phyloP scores from a whole-genome alignment of 257 asterid species.

The Perilla frutescens region DNA sequence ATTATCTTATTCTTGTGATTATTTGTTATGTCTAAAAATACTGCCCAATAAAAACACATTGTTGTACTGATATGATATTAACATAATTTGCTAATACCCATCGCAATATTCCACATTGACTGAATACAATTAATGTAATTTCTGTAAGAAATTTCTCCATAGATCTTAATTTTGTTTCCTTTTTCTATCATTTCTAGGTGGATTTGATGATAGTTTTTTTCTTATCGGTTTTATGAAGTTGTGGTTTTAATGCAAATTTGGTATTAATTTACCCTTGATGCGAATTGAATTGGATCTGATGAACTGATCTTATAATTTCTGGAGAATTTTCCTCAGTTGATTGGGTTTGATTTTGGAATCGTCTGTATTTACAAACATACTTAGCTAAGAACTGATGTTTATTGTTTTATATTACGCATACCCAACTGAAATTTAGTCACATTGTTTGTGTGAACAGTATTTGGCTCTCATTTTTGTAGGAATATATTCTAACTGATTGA shows the following conservation, averaged over 20 bases:
- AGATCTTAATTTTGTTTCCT: not conserved
- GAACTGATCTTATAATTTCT: not conserved
- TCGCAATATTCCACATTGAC: too few relatives aligned
- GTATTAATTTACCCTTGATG: not conserved
- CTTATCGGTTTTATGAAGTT: not conserved
- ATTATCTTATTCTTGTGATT: too few relatives aligned
- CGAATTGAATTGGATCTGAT: constrained; percentile 3
- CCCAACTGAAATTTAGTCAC: not conserved
- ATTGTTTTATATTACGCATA: not conserved
- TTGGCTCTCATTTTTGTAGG: not conserved
- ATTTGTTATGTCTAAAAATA: too few relatives aligned
- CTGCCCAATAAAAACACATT: too few relatives aligned
- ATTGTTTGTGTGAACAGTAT: not conserved
- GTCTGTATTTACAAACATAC: not conserved
- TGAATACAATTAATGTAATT: too few relatives aligned
- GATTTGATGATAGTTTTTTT: not conserved
- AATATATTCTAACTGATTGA: not conserved
- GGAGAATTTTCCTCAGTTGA: not conserved
- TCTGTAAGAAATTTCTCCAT: not conserved
- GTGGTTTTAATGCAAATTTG: constrained; percentile 18
- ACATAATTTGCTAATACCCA: too few relatives aligned
- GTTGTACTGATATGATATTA: too few relatives aligned
- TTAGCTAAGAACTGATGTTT: too few relatives aligned
- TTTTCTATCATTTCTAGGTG: not conserved
- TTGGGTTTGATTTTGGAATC: not conserved